Base-by-base conservation (phyloP, 768 basidiomycete genomes). In the Leccinum uliginosum region DNA sequence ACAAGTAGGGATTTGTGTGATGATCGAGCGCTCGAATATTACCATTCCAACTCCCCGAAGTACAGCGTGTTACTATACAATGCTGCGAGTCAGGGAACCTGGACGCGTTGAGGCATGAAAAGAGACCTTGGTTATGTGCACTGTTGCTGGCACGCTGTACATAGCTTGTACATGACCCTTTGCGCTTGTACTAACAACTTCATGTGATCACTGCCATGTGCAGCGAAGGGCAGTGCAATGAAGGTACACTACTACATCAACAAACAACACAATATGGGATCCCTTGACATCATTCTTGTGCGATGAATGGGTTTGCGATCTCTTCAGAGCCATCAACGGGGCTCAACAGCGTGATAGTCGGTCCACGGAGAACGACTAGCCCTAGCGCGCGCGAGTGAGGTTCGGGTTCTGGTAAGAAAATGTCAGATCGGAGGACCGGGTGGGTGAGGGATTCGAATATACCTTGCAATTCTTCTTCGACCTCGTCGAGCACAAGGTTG, bases 401-500 rank as follows among this genome's bases (percentile, higher is more conserved):
- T 62, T 88, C 80, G 23, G 85, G 84, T 62, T 86, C 86, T 87
- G 72, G 54, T 59, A 15, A 43, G 27, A 47, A 24, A 21, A 53
- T 17, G 54, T 65, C 34, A 64, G 53, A 58, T 51, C 48, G 53
- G 44, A 43, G 59, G 49, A 43, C 17, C 40, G 48, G 58, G 57
- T 53, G 48, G 58, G 57, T 53, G 60, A 55, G 53, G 52, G 59
- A 38, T 54, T 48, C 9, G 45, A 47, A 32, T 7, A 62, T 67
- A 89, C 90, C 85, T 68, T 81, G 80, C 3, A 91, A 62, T 38
- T 89, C 81, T 73, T 99, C 97, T 65, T 87, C 83, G 6, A 98
- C 93, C 58, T 97, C 92, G 72, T 99, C 97, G 50, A 99, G 83
- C 50, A 99, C 97, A 54, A 99, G 86, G 71, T 99, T 98, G 56